Evolutionary conservation across 2,329 filamentous ascomycete species (phyloP).

Genomic region (Eurotiales sp.): DNA sequence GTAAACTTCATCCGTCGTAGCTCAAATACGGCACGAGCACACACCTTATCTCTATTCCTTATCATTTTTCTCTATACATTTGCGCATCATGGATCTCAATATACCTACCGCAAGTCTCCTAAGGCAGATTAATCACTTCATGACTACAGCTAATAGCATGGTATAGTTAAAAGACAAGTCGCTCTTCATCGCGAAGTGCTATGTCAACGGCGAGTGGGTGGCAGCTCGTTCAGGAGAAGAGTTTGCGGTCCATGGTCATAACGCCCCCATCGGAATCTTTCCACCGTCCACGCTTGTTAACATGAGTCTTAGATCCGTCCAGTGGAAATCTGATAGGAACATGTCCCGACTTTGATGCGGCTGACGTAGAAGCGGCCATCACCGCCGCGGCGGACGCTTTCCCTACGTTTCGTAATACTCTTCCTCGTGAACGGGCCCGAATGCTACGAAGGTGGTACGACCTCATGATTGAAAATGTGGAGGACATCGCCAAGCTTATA

Average conservation of each 20-base stretch:
- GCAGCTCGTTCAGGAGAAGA: conserved; percentile 81
- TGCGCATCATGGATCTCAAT: too few relatives aligned
- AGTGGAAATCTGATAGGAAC: conserved; percentile 77
- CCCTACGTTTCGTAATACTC: conserved; percentile 57
- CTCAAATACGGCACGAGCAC: too few relatives aligned
- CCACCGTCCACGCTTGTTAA: too few relatives aligned
- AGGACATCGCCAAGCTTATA: conserved; percentile 63
- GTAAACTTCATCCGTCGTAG: too few relatives aligned
- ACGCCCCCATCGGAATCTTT: too few relatives aligned
- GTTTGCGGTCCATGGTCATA: conserved; percentile 75
- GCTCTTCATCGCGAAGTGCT: conserved; percentile 78
- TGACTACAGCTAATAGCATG: too few relatives aligned
- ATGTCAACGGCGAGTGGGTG: conserved; percentile 92
- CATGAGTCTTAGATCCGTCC: conserved; percentile 82
- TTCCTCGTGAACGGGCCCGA: conserved; percentile 57
- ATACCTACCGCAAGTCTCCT: too few relatives aligned
- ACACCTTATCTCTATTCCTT: too few relatives aligned
- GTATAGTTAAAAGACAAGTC: conserved; percentile 69
- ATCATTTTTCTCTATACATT: too few relatives aligned
- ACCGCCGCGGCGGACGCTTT: conserved; percentile 73
- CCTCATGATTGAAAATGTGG: conserved; percentile 61
- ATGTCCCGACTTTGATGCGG: conserved; percentile 72
- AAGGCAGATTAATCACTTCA: too few relatives aligned
- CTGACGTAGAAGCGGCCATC: conserved; percentile 79
- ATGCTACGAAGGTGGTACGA: conserved; percentile 66